phyloP scores from a whole-genome alignment of 345 rosid genomes.

The Zanthoxylum bungeanum region DNA sequence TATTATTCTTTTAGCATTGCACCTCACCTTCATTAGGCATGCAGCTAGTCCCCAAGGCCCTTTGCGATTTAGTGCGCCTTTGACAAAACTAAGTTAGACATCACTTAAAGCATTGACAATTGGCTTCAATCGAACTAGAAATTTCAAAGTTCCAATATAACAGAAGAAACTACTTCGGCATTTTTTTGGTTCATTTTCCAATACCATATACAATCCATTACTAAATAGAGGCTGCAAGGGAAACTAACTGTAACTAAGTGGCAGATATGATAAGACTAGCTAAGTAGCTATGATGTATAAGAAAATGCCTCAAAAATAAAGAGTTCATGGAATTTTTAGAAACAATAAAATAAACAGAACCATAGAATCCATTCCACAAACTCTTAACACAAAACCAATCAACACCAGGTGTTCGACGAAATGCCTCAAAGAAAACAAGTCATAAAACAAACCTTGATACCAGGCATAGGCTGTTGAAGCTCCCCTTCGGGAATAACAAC shows the following conservation, averaged over 20 bases:
- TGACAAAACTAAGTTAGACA: too few species aligned
- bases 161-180: too few species aligned
- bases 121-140: neutral
- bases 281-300: neutral
- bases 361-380: neutral
- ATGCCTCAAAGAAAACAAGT: slow-evolving; percentile 12
- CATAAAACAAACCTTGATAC: slow-evolving; percentile 58
- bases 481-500: slow-evolving; percentile 80
- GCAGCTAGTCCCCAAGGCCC: too few species aligned
- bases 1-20: too few species aligned
- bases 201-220: neutral
- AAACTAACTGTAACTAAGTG: neutral
- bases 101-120: neutral
- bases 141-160: too few species aligned
- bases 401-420: slow-evolving; percentile 23
- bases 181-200: neutral
- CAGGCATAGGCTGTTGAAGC: slow-evolving; percentile 57
- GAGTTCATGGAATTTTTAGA: neutral
- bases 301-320: neutral
- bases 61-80: too few species aligned
- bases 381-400: neutral
- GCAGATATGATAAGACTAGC: neutral
- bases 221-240: neutral
- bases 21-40: too few species aligned
- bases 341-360: neutral